Percentiles rank a stretch among this genome's conserved stretches.
Conservation (phyloP, 2,329 filamentous ascomycete genomes). For the Plenodomus biglobosus region DNA sequence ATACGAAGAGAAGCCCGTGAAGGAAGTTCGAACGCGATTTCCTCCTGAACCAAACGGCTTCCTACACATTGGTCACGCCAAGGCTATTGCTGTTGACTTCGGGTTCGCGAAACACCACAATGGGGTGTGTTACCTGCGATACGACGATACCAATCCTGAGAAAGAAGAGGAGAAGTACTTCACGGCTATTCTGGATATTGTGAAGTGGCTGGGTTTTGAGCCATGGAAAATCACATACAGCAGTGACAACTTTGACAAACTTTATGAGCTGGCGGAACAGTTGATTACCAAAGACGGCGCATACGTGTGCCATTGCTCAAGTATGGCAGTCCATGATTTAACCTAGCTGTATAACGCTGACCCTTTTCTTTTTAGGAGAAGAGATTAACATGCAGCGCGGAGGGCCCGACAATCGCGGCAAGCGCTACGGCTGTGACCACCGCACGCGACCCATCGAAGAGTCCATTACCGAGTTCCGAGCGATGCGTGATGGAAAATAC, state of each 20-base stretch:
- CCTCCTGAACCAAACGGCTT: constrained; percentile 79
- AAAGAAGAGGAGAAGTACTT: constrained; percentile 91
- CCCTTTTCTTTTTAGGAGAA: constrained; percentile 53
- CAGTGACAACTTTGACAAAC: constrained; percentile 83
- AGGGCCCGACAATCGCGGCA: constrained; percentile 67
- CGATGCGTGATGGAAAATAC: constrained; percentile 91
- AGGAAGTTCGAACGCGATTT: constrained; percentile 52
- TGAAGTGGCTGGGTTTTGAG: constrained; percentile 83
- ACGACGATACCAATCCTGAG: constrained; percentile 94
- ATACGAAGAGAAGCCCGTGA: constrained; percentile 53
- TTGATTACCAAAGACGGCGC: constrained; percentile 69
- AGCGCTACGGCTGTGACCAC: constrained; percentile 78
- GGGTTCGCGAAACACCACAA: constrained; percentile 86
- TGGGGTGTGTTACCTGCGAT: constrained; percentile 75
- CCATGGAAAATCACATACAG: constrained; percentile 81
- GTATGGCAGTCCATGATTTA: constrained; percentile 39
- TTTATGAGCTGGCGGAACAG: constrained; percentile 88
- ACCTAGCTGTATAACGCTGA: constrained; percentile 20
- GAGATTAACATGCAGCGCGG: constrained; percentile 88
- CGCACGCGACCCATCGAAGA: constrained; percentile 73
- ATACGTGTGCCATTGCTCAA: constrained; percentile 84
- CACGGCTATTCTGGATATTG: constrained; percentile 82
- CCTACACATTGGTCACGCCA: constrained; percentile 89
- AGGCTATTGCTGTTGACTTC: constrained; percentile 96
- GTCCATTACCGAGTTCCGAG: constrained; percentile 80